Evolutionary conservation across 2,329 filamentous ascomycete species (phyloP), one percentile per base, ranked within the genome.

Genomic region (Calonectria multiphialidica): DNA sequence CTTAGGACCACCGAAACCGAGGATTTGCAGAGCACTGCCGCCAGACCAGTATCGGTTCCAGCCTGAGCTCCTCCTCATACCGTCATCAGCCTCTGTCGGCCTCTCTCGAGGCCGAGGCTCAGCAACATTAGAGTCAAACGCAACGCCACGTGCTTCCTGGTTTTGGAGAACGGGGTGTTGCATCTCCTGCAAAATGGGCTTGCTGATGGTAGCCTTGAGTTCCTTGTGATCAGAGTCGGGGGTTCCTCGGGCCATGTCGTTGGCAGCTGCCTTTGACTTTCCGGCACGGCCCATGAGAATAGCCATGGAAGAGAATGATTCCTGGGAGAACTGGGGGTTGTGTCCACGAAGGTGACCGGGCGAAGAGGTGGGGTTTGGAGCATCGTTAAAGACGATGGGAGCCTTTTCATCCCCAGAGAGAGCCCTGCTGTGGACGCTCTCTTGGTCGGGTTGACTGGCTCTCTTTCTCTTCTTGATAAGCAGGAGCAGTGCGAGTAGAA

Each of bases 41-140:
- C 92, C 93, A 16, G 93, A 94, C 90, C 93, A 95, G 83, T 95
- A 95, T 66, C 90, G 87, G 82, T 94, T 94, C 93, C 93, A 95
- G 59, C 93, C 93, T 4, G 93, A 94, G 77, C 92, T 94, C 79
- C 90, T 88, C 68, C 91, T 87, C 23, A 86, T 84, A 53, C 83
- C 84, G 61, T 86, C 87, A 62, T 88, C 83, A 74, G 73, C 78
- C 66, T 80, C 83, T 73, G 73, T 76, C 72, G 68, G 84, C 71
- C 73, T 78, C 15, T 70, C 81, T 72, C 79, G 81, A 74, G 81
- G 80, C 68, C 83, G 85, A 70, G 84, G 85, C 80, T 81, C 80
- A 3, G 73, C 78, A 44, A 81, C 79, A 2, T 76, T 74, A 2
- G 82, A 76, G 6, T 82, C 81, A 69, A 86, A 87, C 3, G 84